phyloP scores from a whole-genome alignment of 2,329 filamentous ascomycete genomes.

The Teratosphaeria zuluensis region DNA sequence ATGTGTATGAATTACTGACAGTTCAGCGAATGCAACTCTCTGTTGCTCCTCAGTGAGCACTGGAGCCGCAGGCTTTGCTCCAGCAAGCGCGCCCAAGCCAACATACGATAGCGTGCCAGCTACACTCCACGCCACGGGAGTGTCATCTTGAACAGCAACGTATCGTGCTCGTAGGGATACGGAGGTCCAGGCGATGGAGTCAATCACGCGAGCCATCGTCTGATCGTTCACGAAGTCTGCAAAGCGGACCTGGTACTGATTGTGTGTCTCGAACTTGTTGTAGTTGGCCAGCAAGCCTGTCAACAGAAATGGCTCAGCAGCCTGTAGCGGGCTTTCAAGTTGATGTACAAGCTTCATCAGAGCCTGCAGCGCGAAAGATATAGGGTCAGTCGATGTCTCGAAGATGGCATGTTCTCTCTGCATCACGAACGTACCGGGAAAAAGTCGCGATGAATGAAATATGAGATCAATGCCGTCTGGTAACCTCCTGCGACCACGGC shows the following conservation, averaged over 20 bases:
- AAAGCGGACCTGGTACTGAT: slow-evolving; percentile 83
- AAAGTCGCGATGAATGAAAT: slow-evolving; percentile 87
- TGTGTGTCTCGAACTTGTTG: slow-evolving; percentile 98
- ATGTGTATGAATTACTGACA: slow-evolving; percentile 48
- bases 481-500: slow-evolving; percentile 88
- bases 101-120: slow-evolving; percentile 73
- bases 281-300: slow-evolving; percentile 88
- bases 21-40: slow-evolving; percentile 66
- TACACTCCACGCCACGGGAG: slow-evolving; percentile 82
- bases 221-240: slow-evolving; percentile 93
- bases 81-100: slow-evolving; percentile 65
- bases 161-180: slow-evolving; percentile 62
- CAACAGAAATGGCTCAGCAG: slow-evolving; percentile 64
- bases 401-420: slow-evolving; percentile 54
- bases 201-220: slow-evolving; percentile 73
- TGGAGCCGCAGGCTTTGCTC: slow-evolving; percentile 46
- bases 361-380: neutral
- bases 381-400: too few relatives aligned
- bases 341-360: slow-evolving; percentile 71
- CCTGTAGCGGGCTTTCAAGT: slow-evolving; percentile 52
- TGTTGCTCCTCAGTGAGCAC: slow-evolving; percentile 67
- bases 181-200: slow-evolving; percentile 65
- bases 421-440: slow-evolving; percentile 49
- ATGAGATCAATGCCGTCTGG: slow-evolving; percentile 85
- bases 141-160: slow-evolving; percentile 76